Percentiles rank a stretch among this genome's conserved stretches.
These are phyloP conservation scores for Mycena citricolor DNA, from an alignment of 1,284 basidiomycete genomes.

Conservation along the genomic window DNA sequence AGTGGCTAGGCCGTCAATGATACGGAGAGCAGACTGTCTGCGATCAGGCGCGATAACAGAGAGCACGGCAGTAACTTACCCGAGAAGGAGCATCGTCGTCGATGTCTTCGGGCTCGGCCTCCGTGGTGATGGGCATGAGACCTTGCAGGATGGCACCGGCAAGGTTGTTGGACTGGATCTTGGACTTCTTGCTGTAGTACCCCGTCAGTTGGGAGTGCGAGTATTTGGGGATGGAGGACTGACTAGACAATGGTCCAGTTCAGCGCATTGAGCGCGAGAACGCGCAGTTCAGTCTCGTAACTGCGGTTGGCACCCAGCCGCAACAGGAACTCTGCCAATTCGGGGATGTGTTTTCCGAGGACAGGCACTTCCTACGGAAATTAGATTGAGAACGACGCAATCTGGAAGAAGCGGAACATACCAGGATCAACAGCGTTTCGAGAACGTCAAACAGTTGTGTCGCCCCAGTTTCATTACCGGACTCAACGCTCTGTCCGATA, in stretches of 20 bases:
- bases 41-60: slow-evolving; percentile 8
- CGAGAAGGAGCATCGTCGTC: slow-evolving; percentile 92
- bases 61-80: slow-evolving; percentile 45
- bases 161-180: slow-evolving; percentile 86
- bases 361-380: slow-evolving; percentile 81
- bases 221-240: slow-evolving; percentile 16
- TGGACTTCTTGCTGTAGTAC: slow-evolving; percentile 86
- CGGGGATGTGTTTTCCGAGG: slow-evolving; percentile 85
- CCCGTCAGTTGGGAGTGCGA: neutral
- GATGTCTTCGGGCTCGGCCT: slow-evolving; percentile 78
- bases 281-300: slow-evolving; percentile 81
- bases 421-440: slow-evolving; percentile 92
- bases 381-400: slow-evolving; percentile 14
- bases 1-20: slow-evolving; percentile 93
- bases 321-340: slow-evolving; percentile 90
- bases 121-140: slow-evolving; percentile 92
- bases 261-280: slow-evolving; percentile 91
- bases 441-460: slow-evolving; percentile 94
- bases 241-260: slow-evolving; percentile 96
- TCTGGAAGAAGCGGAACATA: slow-evolving; percentile 35
- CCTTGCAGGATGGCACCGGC: slow-evolving; percentile 88
- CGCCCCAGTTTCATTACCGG: slow-evolving; percentile 79
- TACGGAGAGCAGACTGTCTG: slow-evolving; percentile 87
- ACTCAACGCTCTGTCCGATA: slow-evolving; percentile 84
- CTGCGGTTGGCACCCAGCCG: slow-evolving; percentile 79